These are phyloP conservation scores for Metarhizium brunneum DNA, from an alignment of 2,329 filamentous ascomycete species.

Conservation along the genomic window DNA sequence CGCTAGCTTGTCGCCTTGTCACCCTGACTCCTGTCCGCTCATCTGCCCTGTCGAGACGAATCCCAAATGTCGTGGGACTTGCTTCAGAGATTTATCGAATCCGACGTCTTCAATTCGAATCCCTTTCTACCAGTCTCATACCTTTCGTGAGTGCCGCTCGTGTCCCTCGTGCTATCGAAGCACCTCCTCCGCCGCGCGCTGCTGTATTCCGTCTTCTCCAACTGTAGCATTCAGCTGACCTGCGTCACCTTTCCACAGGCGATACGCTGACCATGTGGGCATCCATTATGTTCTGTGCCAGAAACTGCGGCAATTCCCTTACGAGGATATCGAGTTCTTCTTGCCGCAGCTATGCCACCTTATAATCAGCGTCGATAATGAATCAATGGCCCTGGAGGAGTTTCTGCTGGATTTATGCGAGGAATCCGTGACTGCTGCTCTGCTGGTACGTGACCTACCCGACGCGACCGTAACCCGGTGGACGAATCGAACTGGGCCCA, in stretches of 20 bases:
- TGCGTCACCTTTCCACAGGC: constrained; percentile 36
- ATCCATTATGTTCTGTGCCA: constrained; percentile 85
- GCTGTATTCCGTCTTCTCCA: not conserved
- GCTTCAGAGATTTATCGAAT: constrained; percentile 84
- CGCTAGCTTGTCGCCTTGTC: constrained; percentile 4
- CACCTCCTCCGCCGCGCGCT: not conserved
- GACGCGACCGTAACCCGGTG: constrained; percentile 1
- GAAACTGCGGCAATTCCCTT: constrained; percentile 81
- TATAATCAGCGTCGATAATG: constrained; percentile 80
- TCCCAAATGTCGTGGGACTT: constrained; percentile 70
- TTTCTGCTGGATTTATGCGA: constrained; percentile 80
- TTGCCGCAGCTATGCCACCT: constrained; percentile 81
- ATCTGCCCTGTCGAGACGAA: not conserved
- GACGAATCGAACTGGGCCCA: not conserved
- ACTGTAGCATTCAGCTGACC: not conserved
- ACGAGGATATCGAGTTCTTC: constrained; percentile 91
- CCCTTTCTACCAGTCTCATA: constrained; percentile 83
- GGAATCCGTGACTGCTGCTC: constrained; percentile 75
- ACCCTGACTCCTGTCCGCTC: not conserved
- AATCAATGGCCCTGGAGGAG: constrained; percentile 85
- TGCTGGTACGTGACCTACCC: constrained; percentile 52
- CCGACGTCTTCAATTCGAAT: constrained; percentile 88
- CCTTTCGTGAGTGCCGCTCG: constrained; percentile 59
- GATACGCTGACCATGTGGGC: constrained; percentile 82
- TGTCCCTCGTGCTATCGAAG: not conserved